Evolutionary conservation across 345 rosid genomes (phyloP).

Genomic region (Euphorbia tirucalli): DNA sequence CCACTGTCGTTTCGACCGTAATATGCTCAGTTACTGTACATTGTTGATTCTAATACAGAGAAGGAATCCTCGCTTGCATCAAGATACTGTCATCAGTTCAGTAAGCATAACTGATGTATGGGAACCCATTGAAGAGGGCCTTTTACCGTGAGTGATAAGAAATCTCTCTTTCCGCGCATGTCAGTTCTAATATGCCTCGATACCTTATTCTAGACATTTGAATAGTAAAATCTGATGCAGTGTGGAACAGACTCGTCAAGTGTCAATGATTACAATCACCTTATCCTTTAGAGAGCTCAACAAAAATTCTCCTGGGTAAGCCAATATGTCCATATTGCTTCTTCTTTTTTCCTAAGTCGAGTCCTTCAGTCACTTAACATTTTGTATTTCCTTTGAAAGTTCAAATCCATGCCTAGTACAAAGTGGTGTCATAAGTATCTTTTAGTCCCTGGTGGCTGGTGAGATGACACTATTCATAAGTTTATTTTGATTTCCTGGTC

Average conservation of each 20-base stretch:
- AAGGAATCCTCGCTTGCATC: constrained; percentile 73
- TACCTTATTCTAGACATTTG: background rate
- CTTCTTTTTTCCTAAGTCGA: background rate
- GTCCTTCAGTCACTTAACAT: background rate
- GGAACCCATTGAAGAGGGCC: constrained; percentile 98
- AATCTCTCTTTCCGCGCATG: constrained; percentile 1
- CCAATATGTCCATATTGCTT: constrained; percentile 5
- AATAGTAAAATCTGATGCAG: constrained; percentile 46
- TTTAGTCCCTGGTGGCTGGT: background rate
- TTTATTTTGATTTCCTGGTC: background rate
- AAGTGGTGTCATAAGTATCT: background rate
- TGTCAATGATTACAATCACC: constrained; percentile 89
- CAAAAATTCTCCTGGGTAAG: constrained; percentile 77
- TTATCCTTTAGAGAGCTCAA: constrained; percentile 71
- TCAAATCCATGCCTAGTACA: background rate
- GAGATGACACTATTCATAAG: no score
- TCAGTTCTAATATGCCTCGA: background rate
- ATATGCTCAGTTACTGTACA: background rate
- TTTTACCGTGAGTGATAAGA: constrained; percentile 59
- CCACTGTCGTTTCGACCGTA: background rate
- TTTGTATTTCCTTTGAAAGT: background rate
- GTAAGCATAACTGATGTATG: constrained; percentile 88
- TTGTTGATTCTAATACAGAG: constrained; percentile 45
- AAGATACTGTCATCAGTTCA: constrained; percentile 83
- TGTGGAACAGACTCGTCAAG: constrained; percentile 91